phyloP scores from a whole-genome alignment of 805 yeast genomes.

The Wickerhamiella allomyrinae region DNA sequence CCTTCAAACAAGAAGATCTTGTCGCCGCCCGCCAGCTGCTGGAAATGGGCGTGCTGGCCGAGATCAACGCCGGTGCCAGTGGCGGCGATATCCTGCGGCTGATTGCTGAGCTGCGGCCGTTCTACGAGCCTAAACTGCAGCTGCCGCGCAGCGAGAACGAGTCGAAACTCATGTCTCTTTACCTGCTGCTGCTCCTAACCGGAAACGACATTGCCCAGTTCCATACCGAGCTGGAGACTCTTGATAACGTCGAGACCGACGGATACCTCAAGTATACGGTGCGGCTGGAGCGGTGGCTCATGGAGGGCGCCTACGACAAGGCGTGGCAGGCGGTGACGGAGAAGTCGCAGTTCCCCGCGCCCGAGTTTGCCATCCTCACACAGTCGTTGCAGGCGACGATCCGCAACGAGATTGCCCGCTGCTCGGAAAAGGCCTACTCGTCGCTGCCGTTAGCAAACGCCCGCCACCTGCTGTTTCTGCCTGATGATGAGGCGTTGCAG shows the following conservation, averaged over 20 bases:
- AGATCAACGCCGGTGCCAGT: slow-evolving; percentile 44
- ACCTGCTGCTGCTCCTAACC: slow-evolving; percentile 60
- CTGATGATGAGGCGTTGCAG: slow-evolving; percentile 39
- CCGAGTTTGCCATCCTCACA: slow-evolving; percentile 69
- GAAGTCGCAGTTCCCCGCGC: slow-evolving; percentile 34
- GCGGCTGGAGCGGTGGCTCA: slow-evolving; percentile 78
- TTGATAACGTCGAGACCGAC: slow-evolving; percentile 53
- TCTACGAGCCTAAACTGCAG: slow-evolving; percentile 38
- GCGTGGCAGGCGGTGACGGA: slow-evolving; percentile 66
- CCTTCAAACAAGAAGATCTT: slow-evolving; percentile 37
- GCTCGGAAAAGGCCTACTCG: slow-evolving; percentile 66
- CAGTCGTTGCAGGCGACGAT: slow-evolving; percentile 56
- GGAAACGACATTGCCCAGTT: slow-evolving; percentile 76
- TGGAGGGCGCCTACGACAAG: slow-evolving; percentile 93
- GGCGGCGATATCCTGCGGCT: slow-evolving; percentile 56
- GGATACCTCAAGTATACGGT: slow-evolving; percentile 69
- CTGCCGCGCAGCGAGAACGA: slow-evolving; percentile 42
- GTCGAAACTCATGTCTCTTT: slow-evolving; percentile 60
- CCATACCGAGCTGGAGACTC: slow-evolving; percentile 74
- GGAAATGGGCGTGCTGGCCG: slow-evolving; percentile 76
- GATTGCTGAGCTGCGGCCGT: slow-evolving; percentile 61
- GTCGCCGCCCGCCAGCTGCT: slow-evolving; percentile 66
- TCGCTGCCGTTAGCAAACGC: slow-evolving; percentile 70
- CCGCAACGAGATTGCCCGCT: slow-evolving; percentile 71
- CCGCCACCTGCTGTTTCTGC: slow-evolving; percentile 61